Evolutionary conservation across 495 filamentous ascomycete genomes (phyloP).

Genomic region (Pyrenopolyporus hunteri): DNA sequence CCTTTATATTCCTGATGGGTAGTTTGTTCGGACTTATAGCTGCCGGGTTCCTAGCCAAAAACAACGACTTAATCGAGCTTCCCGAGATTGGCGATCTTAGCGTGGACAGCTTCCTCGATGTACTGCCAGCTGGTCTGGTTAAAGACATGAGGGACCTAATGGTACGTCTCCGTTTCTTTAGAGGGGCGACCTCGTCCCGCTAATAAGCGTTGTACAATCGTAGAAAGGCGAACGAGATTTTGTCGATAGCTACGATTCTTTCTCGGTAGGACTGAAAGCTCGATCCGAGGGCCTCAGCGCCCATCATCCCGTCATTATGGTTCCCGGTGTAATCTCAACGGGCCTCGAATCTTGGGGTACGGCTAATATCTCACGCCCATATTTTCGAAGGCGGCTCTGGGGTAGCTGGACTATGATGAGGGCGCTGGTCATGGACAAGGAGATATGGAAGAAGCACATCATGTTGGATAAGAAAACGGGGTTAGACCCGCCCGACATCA

Average conservation of each 20-base stretch:
- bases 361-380: slow-evolving; percentile 75
- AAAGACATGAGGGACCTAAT: slow-evolving; percentile 83
- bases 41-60: slow-evolving; percentile 83
- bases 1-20: slow-evolving; percentile 81
- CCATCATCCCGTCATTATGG: slow-evolving; percentile 91
- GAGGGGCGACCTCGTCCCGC: not conserved
- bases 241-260: slow-evolving; percentile 85
- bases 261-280: slow-evolving; percentile 83
- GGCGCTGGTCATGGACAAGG: slow-evolving; percentile 89
- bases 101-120: slow-evolving; percentile 81
- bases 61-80: slow-evolving; percentile 82
- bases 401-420: slow-evolving; percentile 99
- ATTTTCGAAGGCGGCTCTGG: slow-evolving; percentile 94
- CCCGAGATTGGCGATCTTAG: slow-evolving; percentile 81
- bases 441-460: slow-evolving; percentile 92
- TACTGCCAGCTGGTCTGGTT: slow-evolving; percentile 79
- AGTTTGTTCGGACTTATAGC: slow-evolving; percentile 81
- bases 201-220: slow-evolving; percentile 16
- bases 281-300: slow-evolving; percentile 82
- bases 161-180: slow-evolving; percentile 53
- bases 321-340: slow-evolving; percentile 96
- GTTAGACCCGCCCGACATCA: slow-evolving; percentile 89
- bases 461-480: slow-evolving; percentile 94
- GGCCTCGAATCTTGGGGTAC: slow-evolving; percentile 97
- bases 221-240: slow-evolving; percentile 85